Evolutionary conservation across 352 stramenopile genomes (phyloP), one percentile per base, ranked within the genome.

Genomic region (Phytophthora vignae): DNA sequence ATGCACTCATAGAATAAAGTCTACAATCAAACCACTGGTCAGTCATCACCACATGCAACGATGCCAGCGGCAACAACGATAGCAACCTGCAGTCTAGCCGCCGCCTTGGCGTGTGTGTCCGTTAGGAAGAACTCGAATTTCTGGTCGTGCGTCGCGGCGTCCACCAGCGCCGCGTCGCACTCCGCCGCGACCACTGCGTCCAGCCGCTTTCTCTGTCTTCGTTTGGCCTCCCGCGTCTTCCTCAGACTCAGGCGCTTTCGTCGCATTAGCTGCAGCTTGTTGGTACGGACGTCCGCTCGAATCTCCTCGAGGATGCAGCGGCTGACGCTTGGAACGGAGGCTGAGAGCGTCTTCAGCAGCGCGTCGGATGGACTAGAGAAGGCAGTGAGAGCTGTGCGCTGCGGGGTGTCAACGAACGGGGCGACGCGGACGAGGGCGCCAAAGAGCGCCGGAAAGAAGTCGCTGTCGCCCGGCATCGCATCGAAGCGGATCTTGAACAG

Each of bases 1-100:
- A 81, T 64, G 55, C 78, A 84, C 55, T 85, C 78, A 27, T 64
- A 79, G 36, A 84, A 71, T 12, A 85, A 31, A 5, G 62, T 77
- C 78, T 85, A 36, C 7, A 19, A 25, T 42, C 29, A 56, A 25
- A 50, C 2, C 25, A 17, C 14, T 10, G 25, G 48, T 71, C 40
- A 55, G 36, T 17, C 36, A 7, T 11, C 36, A 6, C 36, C 1
- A 42, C 1, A 4, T 17, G 11, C 36, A 42, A 4, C 36, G 5
- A 42, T 42, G 5, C 36, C 11, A 17, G 22, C 36, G 15, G 36
- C 36, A 55, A 3, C 7, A 44, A 19, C 14, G 8, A 8, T 15
- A 31, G 9, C 17, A 69, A 73, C 69, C 69, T 77, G 58, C n/a
- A 77, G 27, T 50, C 69, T 60, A 25, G 40, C 25, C 19, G 40